These are phyloP conservation scores for Petunia axillaris DNA, from an alignment of 257 asterid species.

Conservation along the genomic window DNA sequence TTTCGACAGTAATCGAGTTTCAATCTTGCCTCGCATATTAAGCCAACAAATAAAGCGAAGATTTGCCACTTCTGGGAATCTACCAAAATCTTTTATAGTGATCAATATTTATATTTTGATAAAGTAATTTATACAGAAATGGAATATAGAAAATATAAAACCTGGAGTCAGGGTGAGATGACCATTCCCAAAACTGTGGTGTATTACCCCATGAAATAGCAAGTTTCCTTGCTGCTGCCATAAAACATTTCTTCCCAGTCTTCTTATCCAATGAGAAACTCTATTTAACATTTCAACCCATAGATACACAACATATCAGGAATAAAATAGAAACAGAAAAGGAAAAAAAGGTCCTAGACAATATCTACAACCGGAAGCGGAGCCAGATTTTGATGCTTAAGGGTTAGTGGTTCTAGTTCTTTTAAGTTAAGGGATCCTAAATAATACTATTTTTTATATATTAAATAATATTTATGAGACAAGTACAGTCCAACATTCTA, in stretches of 20 bases:
- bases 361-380: background rate
- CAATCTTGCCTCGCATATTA: slow-evolving; percentile 55
- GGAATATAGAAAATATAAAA: background rate
- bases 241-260: slow-evolving; percentile 46
- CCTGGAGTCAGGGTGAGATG: slow-evolving; percentile 48
- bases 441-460: too few species aligned
- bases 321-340: background rate
- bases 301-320: background rate
- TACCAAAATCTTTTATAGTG: slow-evolving; percentile 24
- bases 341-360: background rate
- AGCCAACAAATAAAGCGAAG: slow-evolving; percentile 62
- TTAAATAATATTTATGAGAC: too few species aligned
- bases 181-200: slow-evolving; percentile 44
- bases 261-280: slow-evolving; percentile 34
- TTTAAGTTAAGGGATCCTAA: too few species aligned
- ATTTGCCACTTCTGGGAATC: slow-evolving; percentile 73
- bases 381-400: too few species aligned
- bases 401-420: too few species aligned
- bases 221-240: slow-evolving; percentile 48
- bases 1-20: slow-evolving; percentile 41
- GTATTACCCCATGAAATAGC: slow-evolving; percentile 35
- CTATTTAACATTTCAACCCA: slow-evolving; percentile 32
- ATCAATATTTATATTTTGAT: background rate
- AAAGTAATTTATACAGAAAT: background rate
- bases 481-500: too few species aligned